A percentile compares a stretch with the other conserved stretches of the same genome.
These are phyloP conservation scores for Plasmodium relictum DNA, from an alignment of 169 alveolate genomes.

Conservation along the genomic window DNA sequence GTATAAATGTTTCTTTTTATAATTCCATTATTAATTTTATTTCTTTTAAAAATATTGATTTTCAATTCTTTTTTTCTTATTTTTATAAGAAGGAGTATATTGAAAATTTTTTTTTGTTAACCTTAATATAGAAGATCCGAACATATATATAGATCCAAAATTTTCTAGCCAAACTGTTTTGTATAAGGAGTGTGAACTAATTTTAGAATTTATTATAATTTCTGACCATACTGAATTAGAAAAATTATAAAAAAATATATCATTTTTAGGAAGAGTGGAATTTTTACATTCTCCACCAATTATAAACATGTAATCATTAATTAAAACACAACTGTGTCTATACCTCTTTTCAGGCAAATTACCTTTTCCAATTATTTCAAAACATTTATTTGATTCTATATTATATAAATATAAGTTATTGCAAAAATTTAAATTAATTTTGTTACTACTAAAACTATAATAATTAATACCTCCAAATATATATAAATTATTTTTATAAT, in stretches of 20 bases:
- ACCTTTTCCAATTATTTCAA: constrained; percentile 68
- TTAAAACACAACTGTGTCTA: constrained; percentile 57
- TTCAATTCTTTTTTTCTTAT: constrained; percentile 6
- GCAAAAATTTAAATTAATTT: constrained; percentile 62
- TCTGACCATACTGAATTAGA: constrained; percentile 73
- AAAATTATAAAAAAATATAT: constrained; percentile 67
- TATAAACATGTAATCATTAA: constrained; percentile 75
- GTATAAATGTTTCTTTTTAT: not conserved
- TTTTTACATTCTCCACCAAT: constrained; percentile 69
- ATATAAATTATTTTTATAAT: constrained; percentile 70
- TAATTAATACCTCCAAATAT: constrained; percentile 73
- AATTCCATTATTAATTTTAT: not conserved
- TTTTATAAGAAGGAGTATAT: constrained; percentile 64
- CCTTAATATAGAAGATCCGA: constrained; percentile 70
- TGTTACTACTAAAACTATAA: constrained; percentile 70
- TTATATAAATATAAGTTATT: constrained; percentile 63
- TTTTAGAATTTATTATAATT: constrained; percentile 47
- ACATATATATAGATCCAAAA: constrained; percentile 74
- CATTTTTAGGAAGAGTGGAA: constrained; percentile 70
- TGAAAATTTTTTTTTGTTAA: constrained; percentile 73
- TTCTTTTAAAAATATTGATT: constrained; percentile 1
- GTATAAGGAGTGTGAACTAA: constrained; percentile 43
- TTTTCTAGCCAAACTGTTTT: constrained; percentile 73
- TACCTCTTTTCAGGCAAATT: constrained; percentile 72
- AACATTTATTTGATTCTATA: constrained; percentile 63